phyloP scores from a whole-genome alignment of 768 basidiomycete genomes.

The Coprinopsis sp. region DNA sequence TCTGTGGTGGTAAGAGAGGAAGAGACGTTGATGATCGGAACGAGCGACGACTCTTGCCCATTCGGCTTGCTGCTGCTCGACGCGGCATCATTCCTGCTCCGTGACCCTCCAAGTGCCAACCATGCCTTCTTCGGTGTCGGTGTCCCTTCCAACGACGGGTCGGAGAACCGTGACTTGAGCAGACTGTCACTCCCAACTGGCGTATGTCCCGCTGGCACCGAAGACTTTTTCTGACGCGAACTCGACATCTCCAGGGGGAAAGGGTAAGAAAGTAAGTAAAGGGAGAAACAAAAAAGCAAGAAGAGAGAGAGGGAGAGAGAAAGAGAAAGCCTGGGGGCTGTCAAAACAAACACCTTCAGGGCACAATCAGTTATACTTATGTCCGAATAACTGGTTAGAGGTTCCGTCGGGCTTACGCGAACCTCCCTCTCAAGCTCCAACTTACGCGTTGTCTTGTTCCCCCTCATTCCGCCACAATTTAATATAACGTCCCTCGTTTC shows the following conservation, averaged over 20 bases:
- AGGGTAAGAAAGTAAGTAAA: slow-evolving; percentile 5
- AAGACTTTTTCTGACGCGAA: slow-evolving; percentile 26
- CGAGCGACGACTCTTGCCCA: slow-evolving; percentile 13
- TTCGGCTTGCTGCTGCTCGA: too few relatives aligned
- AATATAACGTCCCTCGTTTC: too few relatives aligned
- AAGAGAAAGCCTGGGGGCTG: slow-evolving; percentile 13
- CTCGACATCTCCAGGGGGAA: slow-evolving; percentile 18
- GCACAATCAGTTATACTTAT: slow-evolving; percentile 9
- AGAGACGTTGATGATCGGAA: slow-evolving; percentile 51
- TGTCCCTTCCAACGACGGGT: slow-evolving; percentile 36
- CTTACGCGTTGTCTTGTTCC: too few relatives aligned
- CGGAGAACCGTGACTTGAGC: slow-evolving; percentile 45
- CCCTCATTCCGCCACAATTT: too few relatives aligned
- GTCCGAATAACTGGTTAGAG: neutral
- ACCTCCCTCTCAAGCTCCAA: neutral
- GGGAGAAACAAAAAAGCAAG: slow-evolving; percentile 12
- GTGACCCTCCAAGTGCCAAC: too few relatives aligned
- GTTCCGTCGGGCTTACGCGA: neutral
- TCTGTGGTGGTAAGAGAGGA: slow-evolving; percentile 19
- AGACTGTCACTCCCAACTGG: slow-evolving; percentile 36
- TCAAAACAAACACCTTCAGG: slow-evolving; percentile 16
- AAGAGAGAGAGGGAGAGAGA: slow-evolving; percentile 12
- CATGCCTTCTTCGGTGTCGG: neutral
- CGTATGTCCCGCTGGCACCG: slow-evolving; percentile 34
- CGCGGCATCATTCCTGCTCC: too few relatives aligned